Evolutionary conservation across 345 rosid genomes (phyloP), one percentile per base, ranked within the genome.

Genomic region (Syzygium aromaticum): DNA sequence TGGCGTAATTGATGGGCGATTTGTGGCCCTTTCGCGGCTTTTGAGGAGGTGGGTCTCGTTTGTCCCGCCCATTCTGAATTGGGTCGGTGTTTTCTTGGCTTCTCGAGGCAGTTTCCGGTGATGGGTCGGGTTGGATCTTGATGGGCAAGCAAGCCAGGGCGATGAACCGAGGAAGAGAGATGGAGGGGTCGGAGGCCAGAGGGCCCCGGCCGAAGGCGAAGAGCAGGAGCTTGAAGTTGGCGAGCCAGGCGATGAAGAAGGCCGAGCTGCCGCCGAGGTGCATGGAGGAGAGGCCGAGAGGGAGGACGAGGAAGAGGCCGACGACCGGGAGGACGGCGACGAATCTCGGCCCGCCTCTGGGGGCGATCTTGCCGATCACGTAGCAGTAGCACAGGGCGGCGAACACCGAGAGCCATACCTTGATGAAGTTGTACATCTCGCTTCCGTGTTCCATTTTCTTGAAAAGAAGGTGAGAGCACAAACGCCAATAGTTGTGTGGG

Each of bases 241-340:
- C 88, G 3, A 91, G 93, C 90, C 90, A 91, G 59, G 88, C 88
- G 13, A 91, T 33, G 88, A 89, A 91, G 89, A 91, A 89, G 63
- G 86, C 85, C 6, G 90, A 82, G 89, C 56, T 27, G 56, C 90
- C 87, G 54, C 88, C 82, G 43, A 91, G 77, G 86, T 88, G 87
- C 4, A 90, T 5, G 38, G 89, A 84, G 49, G 80, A 7, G 82
- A 89, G 90, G 15, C 57, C 27, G 82, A 91, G 89, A 52, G 91
- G 92, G 23, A 91, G 90, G 85, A 85, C 28, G 52, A 89, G 84
- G 78, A 91, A 91, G 67, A 91, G 86, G 63, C 38, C 78, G 46
- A 89, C 25, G 25, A 91, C 38, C 5, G 91, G 90, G 53, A 87
- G 84, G 40, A 89, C 25, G 23, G 80, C 67, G 78, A 85, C 27